phyloP scores from a whole-genome alignment of 176 grass and related monocot genomes.

The Luzula sylvatica region DNA sequence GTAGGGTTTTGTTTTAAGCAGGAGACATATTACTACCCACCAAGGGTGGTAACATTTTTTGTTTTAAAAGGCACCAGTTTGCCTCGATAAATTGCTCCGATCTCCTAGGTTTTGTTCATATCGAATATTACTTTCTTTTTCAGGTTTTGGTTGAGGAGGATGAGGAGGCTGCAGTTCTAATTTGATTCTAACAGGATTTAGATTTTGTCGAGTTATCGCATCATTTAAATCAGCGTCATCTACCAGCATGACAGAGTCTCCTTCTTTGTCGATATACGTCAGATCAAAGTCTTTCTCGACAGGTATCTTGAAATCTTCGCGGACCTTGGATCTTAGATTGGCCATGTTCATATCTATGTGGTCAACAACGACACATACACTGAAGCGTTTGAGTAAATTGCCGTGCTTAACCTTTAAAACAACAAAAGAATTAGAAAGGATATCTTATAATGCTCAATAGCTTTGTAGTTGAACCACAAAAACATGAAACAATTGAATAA shows the following conservation, averaged over 20 bases:
- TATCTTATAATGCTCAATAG: too few species aligned
- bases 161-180: constrained; percentile 40
- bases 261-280: constrained; percentile 67
- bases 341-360: constrained; percentile 28
- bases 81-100: too few species aligned
- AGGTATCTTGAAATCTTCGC: constrained; percentile 47
- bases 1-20: too few species aligned
- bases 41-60: too few species aligned
- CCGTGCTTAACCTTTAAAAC: constrained; percentile 45
- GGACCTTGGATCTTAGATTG: constrained; percentile 19
- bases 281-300: constrained; percentile 32
- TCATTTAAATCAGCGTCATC: constrained; percentile 61
- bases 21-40: too few species aligned
- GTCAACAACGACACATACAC: constrained; percentile 20
- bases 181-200: constrained; percentile 71
- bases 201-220: constrained; percentile 43
- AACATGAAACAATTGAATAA: too few species aligned
- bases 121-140: too few species aligned
- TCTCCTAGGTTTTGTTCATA: too few species aligned
- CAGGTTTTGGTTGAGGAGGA: too few species aligned
- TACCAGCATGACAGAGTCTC: constrained; percentile 56
- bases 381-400: constrained; percentile 51
- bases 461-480: too few species aligned
- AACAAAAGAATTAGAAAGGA: too few species aligned
- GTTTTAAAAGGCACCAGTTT: too few species aligned